Base-by-base conservation (phyloP, 768 basidiomycete species). In the Gelatoporia subvermispora region DNA sequence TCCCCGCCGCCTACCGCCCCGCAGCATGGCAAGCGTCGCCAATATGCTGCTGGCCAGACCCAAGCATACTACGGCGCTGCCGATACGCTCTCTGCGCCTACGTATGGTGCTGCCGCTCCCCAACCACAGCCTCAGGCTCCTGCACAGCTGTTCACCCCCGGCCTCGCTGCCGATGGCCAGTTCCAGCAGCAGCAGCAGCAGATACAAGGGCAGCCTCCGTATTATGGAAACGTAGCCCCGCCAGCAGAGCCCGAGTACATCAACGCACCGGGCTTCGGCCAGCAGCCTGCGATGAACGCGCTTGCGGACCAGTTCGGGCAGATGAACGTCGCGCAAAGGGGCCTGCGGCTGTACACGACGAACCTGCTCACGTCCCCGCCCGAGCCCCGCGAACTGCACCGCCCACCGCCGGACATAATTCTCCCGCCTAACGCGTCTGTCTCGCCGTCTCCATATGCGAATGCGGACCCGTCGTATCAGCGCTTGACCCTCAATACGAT, bases 331-430 rank as follows among this genome's bases (percentile, higher is more conserved):
- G 82, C 80, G n/a, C 82, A 81, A 65, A 88, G 85, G 61, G 82
- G 81, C 39, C 81, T 88, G 60, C 79, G 82, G 50, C 75, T 94
- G 38, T 81, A 84, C 65, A 96, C 93, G 1, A 80, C 90, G 50
- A 98, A 98, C 72, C 77, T 99, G 41, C 82, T 98, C 63, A 91
- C 92, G 2, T 84, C 88, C 34, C 92, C 93, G 25, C 90, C 94
- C 22, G 93, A 98, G 63, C 93, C 95, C 2, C 78, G 81, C 41
- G 93, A 92, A 53, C 72, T 99, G 39, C 72, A 78, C 37, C 72
- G 77, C 28, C 84, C 86, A 0, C 93, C 94, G 1, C 96, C 96
- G 3, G 89, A 92, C 51, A 94, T 95, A 49, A 77, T 85, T 20
- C 74, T 98, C 2, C 94, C 95, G 2, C 85, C 92, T 9, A 87